These are phyloP conservation scores for Penicillium sp. DNA, from an alignment of 2,329 filamentous ascomycete genomes.

Conservation along the genomic window DNA sequence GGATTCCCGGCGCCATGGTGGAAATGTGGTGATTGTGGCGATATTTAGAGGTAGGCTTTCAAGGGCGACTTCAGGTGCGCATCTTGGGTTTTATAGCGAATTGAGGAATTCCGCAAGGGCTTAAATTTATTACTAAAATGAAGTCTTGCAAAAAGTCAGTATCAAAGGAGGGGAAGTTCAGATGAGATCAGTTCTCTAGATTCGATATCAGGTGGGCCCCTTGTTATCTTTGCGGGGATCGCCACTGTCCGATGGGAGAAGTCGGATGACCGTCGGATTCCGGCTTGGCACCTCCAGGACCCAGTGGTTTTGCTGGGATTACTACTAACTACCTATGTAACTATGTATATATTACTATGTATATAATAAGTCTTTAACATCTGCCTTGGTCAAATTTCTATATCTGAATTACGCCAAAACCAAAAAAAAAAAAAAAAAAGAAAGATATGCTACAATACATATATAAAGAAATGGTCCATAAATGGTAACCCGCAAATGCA, in stretches of 20 bases:
- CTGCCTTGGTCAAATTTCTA: not conserved
- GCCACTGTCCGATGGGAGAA: slow-evolving; percentile 36
- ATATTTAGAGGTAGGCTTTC: not conserved
- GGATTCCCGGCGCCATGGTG: slow-evolving; percentile 59
- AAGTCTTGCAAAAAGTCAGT: not conserved
- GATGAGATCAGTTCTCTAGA: slow-evolving; percentile 10
- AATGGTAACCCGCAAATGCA: not conserved
- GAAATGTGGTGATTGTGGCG: slow-evolving; percentile 1
- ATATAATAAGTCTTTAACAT: not conserved
- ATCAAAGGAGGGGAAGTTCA: slow-evolving; percentile 7
- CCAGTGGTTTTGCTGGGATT: slow-evolving; percentile 1
- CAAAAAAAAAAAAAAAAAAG: not conserved
- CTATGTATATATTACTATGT: not conserved
- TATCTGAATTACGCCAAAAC: slow-evolving; percentile 15
- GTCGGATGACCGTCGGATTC: slow-evolving; percentile 6
- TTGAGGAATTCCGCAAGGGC: slow-evolving; percentile 10
- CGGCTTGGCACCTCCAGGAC: not conserved
- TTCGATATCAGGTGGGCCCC: slow-evolving; percentile 12
- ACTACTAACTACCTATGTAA: no score
- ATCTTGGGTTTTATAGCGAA: slow-evolving; percentile 3
- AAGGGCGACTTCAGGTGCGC: slow-evolving; percentile 7
- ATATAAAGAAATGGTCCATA: slow-evolving; percentile 11
- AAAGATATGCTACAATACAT: slow-evolving; percentile 11
- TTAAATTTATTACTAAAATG: slow-evolving; percentile 12
- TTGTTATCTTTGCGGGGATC: slow-evolving; percentile 37